Conservation (phyloP, 371 early-diverging fungal genomes). For the Zychaea mexicana region DNA sequence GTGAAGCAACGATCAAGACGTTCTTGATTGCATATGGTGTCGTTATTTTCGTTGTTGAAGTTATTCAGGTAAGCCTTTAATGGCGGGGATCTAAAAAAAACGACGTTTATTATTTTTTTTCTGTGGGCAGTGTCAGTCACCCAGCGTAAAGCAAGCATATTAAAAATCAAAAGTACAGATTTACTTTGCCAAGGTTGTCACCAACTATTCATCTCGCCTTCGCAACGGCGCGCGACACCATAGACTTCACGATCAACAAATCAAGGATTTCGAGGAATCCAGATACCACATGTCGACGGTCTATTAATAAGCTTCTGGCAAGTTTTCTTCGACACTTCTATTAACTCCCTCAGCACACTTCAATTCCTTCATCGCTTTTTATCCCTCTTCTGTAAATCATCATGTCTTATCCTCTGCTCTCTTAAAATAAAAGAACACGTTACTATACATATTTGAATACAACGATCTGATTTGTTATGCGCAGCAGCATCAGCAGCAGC, state of each 20-base stretch:
- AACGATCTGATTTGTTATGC: no score
- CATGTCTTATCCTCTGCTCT: no score
- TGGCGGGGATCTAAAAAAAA: no score
- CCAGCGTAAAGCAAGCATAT: no score
- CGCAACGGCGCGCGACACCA: conserved; percentile 54
- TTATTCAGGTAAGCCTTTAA: conserved; percentile 46
- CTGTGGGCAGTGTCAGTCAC: no score
- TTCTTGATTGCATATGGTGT: conserved; percentile 41
- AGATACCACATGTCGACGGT: conserved; percentile 54
- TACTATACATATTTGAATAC: no score
- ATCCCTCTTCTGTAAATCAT: no score
- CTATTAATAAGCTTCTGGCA: conserved; percentile 26
- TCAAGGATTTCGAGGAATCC: conserved; percentile 55
- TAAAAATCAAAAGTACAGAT: conserved; percentile 27
- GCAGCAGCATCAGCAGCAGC: no score
- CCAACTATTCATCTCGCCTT: conserved; percentile 46
- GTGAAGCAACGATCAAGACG: conserved; percentile 28
- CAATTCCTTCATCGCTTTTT: no score
- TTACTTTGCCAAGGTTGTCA: conserved; percentile 50
- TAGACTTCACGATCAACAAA: conserved; percentile 52
- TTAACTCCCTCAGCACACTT: neutral
- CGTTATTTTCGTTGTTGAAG: conserved; percentile 32
- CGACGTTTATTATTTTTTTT: no score
- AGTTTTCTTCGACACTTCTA: neutral
- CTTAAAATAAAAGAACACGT: no score